Conservation (phyloP, 2,329 filamentous ascomycete species). For the Ophiognomonia clavigignenti-juglandacearum region DNA sequence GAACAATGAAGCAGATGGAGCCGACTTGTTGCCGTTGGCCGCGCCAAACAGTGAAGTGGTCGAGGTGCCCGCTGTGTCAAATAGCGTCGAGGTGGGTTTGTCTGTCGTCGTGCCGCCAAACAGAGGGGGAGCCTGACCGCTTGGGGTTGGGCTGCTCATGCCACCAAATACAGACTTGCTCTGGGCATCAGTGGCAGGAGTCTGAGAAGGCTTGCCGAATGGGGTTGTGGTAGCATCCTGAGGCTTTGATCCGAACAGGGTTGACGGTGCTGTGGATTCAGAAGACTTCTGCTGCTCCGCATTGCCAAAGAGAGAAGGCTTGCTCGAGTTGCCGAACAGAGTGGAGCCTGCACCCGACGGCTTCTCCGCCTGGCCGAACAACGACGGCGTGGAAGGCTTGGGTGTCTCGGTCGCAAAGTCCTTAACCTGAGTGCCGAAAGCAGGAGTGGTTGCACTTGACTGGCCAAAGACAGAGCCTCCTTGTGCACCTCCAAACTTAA, state of each 20-base stretch:
- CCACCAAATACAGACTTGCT: slow-evolving; percentile 30
- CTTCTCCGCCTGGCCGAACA: slow-evolving; percentile 13
- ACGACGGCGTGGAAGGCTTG: slow-evolving; percentile 13
- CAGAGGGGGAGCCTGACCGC: slow-evolving; percentile 22
- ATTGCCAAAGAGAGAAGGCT: slow-evolving; percentile 13
- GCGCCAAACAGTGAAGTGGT: slow-evolving; percentile 12
- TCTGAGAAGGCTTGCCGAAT: slow-evolving; percentile 26
- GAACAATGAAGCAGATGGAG: slow-evolving; percentile 11
- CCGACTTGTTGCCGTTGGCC: slow-evolving; percentile 3
- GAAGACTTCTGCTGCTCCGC: slow-evolving; percentile 19
- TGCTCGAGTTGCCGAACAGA: slow-evolving; percentile 16
- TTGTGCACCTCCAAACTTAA: slow-evolving; percentile 44
- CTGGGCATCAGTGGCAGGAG: slow-evolving; percentile 22
- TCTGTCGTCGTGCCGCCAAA: slow-evolving; percentile 17
- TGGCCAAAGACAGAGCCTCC: slow-evolving; percentile 31
- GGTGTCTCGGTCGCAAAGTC: slow-evolving; percentile 15
- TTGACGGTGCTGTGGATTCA: slow-evolving; percentile 20
- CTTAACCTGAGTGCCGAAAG: slow-evolving; percentile 16
- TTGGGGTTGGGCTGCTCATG: slow-evolving; percentile 8
- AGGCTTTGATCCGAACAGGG: slow-evolving; percentile 12
- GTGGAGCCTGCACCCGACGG: slow-evolving; percentile 8
- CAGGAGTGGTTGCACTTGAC: slow-evolving; percentile 5
- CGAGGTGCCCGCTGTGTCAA: slow-evolving; percentile 8
- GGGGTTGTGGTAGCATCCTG: slow-evolving; percentile 9
- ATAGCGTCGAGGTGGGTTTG: slow-evolving; percentile 12